Base-by-base conservation (phyloP, 768 basidiomycete species). In the Xerocomus brunneocitrinus region DNA sequence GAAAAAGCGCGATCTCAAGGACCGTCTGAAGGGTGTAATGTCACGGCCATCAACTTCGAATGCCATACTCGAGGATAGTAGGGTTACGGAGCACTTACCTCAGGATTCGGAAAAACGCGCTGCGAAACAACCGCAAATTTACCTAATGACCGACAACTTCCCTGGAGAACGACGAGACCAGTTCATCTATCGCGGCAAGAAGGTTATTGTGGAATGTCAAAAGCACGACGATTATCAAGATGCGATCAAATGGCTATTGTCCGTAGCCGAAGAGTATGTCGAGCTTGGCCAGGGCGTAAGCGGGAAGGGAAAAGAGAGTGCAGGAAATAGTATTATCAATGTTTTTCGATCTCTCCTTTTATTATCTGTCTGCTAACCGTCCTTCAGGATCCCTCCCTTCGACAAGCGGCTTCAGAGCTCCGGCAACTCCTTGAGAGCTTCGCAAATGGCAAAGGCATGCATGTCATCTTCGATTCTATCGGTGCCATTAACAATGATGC, bases 161-260 rank as follows among this genome's bases (percentile, higher is more conserved):
- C 94, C 95, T 0, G 77, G 87, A 60, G 94, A 94, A 70, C 77
- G 95, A 22, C 80, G 91, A 24, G 91, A 95, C 50, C 91, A 91
- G 64, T 97, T 93, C 70, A 89, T 98, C 64, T 95, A 87, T 76
- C 82, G 95, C 12, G 79, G 83, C 6, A 98, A 98, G 78, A 98
- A 97, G 83, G 86, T 88, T 35, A 82, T 97, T 49, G 78, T 95
- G 53, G 95, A 98, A 64, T 94, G 91, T 66, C 94, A 97, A 71
- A 85, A 87, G 64, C 93, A 95, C 71, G 78, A 85, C 49, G 88
- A 95, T 66, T 98, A 97, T 70, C 90, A 93, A 61, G 83, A 84
- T 53, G 81, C 84, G 7, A 75, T 92, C 45, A 73, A 73, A n/a
- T 91, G 90, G 90, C 73, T 91, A 5, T 72, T 92, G 31, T 70